Evolutionary conservation across 371 early-diverging fungal genomes (phyloP).

Genomic region (Lichtheimia hyalospora): DNA sequence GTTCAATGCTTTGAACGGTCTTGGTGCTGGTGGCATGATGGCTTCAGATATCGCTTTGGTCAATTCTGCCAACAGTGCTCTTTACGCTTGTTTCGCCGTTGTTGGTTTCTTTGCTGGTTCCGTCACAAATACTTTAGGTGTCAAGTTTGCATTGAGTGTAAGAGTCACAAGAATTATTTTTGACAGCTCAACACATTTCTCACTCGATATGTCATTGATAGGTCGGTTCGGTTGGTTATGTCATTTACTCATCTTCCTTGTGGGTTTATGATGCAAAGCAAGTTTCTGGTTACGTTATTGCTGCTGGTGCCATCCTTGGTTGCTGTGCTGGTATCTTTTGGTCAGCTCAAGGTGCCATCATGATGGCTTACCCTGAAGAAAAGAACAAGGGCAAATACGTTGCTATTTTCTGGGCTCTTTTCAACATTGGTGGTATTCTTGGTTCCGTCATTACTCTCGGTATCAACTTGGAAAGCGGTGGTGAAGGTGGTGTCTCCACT

Average conservation of each 20-base stretch:
- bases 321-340: conserved; percentile 59
- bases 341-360: conserved; percentile 70
- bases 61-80: conserved; percentile 68
- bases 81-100: conserved; percentile 68
- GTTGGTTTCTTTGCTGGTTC: conserved; percentile 69
- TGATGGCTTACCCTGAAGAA: conserved; percentile 71
- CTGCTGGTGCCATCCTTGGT: conserved; percentile 69
- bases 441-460: conserved; percentile 74
- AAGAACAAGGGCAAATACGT: conserved; percentile 74
- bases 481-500: conserved; percentile 33
- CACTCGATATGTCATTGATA: conserved; percentile 5
- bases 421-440: conserved; percentile 79
- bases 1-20: conserved; percentile 55
- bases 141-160: conserved; percentile 46
- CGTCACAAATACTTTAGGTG: conserved; percentile 59
- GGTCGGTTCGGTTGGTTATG: conserved; percentile 54
- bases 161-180: not conserved
- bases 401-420: conserved; percentile 77
- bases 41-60: conserved; percentile 58
- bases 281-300: conserved; percentile 46
- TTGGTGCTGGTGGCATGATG: conserved; percentile 58
- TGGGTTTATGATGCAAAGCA: conserved; percentile 41
- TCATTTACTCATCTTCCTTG: conserved; percentile 55
- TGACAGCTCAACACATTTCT: not conserved
- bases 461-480: conserved; percentile 52